Conservation (phyloP, 129 eudicot genomes). For the Chrysanthemum lavandulifolium region DNA sequence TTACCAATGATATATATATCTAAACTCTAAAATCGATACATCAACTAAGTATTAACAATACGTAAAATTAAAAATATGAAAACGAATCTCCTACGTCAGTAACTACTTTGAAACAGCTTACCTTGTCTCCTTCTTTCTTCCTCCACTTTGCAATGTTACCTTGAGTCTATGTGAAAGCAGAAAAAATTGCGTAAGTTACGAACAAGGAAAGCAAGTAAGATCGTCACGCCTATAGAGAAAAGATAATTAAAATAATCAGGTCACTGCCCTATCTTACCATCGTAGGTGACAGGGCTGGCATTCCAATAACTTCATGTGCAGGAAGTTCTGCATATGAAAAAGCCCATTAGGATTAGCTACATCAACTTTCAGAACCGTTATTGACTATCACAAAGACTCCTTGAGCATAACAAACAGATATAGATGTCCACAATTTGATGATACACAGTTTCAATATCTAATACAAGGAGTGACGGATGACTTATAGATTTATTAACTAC, state of each 20-base stretch:
- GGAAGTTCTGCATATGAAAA: constrained; percentile 56
- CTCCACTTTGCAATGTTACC: constrained; percentile 89
- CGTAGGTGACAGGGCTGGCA: constrained; percentile 98
- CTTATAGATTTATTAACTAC: not conserved
- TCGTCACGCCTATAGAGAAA: constrained; percentile 27
- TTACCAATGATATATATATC: constrained; percentile 11
- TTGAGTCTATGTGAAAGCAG: constrained; percentile 55
- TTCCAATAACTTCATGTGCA: constrained; percentile 59
- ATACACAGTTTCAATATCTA: not conserved
- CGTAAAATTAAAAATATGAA: constrained; percentile 6
- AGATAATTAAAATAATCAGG: not conserved
- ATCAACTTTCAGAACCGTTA: constrained; percentile 15
- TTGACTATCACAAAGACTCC: constrained; percentile 4
- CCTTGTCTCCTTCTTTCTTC: constrained; percentile 98
- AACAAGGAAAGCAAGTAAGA: constrained; percentile 3
- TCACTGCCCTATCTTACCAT: constrained; percentile 55
- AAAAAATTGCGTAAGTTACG: not conserved
- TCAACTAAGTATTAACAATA: not conserved
- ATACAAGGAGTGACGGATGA: not conserved
- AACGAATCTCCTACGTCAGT: not conserved
- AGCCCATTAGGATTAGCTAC: constrained; percentile 17
- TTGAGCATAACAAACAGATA: constrained; percentile 9
- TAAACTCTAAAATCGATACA: constrained; percentile 7
- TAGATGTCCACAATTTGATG: constrained; percentile 8
- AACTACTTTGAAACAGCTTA: constrained; percentile 35